These are phyloP conservation scores for Salpingoeca rosetta DNA, from an alignment of 78 protist genomes.

Conservation along the genomic window DNA sequence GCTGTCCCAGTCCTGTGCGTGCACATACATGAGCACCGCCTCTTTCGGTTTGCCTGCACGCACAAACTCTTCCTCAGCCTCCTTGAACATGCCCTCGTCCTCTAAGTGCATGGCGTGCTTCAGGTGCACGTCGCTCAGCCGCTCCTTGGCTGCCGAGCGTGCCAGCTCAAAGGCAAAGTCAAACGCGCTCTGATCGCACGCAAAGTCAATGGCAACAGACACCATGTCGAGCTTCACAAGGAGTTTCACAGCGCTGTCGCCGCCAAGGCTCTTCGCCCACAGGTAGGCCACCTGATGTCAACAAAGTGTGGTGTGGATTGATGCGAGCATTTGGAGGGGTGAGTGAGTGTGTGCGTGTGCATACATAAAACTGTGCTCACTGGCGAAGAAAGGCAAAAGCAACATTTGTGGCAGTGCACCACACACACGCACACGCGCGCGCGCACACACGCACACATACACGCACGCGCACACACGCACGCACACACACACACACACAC, in stretches of 20 bases:
- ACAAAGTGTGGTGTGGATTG: too few species aligned
- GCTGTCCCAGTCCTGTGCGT: conserved; percentile 50
- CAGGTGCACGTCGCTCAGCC: conserved; percentile 41
- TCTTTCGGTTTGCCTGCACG: conserved; percentile 61
- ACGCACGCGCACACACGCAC: not conserved
- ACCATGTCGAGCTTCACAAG: conserved; percentile 58
- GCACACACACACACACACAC: not conserved
- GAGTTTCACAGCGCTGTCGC: conserved; percentile 64
- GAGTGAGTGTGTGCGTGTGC: too few species aligned
- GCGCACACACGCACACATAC: too few species aligned
- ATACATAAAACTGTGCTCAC: too few species aligned
- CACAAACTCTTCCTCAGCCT: conserved; percentile 56
- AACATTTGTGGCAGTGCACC: too few species aligned
- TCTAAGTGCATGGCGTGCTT: conserved; percentile 65
- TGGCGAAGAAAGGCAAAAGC: too few species aligned
- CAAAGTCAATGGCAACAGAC: conserved; percentile 61
- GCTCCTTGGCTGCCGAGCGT: not conserved
- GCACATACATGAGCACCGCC: conserved; percentile 77
- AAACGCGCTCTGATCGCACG: conserved; percentile 25
- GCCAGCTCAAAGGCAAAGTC: not conserved
- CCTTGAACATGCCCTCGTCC: conserved; percentile 53
- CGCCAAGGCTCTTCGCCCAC: conserved; percentile 53
- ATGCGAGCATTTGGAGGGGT: too few species aligned
- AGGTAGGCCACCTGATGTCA: conserved; percentile 23
- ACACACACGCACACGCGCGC: too few species aligned